These are phyloP conservation scores for Heliamphora pulchella DNA, from an alignment of 179 eudicot species.

Conservation along the genomic window DNA sequence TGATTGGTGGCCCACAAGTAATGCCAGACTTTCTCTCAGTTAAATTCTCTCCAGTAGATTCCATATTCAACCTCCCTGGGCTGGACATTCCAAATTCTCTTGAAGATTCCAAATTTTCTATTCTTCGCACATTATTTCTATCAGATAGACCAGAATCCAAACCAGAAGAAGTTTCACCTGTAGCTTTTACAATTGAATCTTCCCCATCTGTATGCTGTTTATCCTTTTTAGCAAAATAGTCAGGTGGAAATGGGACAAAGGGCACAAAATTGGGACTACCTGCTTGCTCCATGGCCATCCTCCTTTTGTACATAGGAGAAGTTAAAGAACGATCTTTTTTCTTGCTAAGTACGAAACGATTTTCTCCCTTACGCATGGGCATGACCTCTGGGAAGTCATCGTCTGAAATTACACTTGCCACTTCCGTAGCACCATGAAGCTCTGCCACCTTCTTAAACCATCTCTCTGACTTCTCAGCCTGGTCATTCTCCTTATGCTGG, in stretches of 20 bases:
- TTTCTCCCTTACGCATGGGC: conserved; percentile 81
- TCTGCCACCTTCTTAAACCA: conserved; percentile 52
- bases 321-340: conserved; percentile 76
- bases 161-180: conserved; percentile 13
- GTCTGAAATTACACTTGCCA: conserved; percentile 33
- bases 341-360: conserved; percentile 60
- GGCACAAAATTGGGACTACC: conserved; percentile 58
- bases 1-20: conserved; percentile 9
- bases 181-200: conserved; percentile 20
- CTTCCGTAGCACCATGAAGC: conserved; percentile 37
- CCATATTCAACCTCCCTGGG: conserved; percentile 4
- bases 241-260: conserved; percentile 92
- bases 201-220: conserved; percentile 23
- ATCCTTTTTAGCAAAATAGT: conserved; percentile 53
- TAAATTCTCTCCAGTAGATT: conserved; percentile 15
- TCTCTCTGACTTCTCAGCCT: conserved; percentile 40
- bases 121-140: not conserved
- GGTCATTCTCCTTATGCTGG: conserved; percentile 21
- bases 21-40: conserved; percentile 12
- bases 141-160: not conserved
- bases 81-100: not conserved
- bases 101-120: not conserved
- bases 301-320: conserved; percentile 63
- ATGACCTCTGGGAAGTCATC: conserved; percentile 65
- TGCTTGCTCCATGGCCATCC: conserved; percentile 58